Conservation (phyloP, 139 green algal species). For the Trebouxia sp. region DNA sequence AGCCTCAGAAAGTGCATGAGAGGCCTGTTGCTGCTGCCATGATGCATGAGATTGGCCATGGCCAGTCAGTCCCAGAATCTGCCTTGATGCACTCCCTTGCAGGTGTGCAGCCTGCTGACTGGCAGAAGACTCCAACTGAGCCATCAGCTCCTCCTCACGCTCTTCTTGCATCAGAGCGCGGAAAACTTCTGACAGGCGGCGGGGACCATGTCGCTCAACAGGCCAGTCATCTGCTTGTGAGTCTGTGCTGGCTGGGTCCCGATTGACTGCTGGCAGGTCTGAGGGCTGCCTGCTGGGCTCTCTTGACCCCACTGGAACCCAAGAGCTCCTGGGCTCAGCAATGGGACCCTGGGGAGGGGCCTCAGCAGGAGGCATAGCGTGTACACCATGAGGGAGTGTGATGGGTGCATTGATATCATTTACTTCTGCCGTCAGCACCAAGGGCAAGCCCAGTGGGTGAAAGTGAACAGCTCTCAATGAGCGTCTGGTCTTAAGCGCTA, state of each 20-base stretch:
- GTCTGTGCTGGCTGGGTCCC: neutral
- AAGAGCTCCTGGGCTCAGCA: neutral
- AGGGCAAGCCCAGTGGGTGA: constrained; percentile 73
- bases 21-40: neutral
- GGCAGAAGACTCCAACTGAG: neutral
- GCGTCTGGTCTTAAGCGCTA: constrained; percentile 71
- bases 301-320: neutral
- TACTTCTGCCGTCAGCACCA: constrained; percentile 89
- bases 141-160: constrained; percentile 7
- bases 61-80: constrained; percentile 3
- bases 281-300: neutral
- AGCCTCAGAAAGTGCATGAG: neutral
- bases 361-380: neutral
- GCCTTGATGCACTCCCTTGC: neutral
- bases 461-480: constrained; percentile 91
- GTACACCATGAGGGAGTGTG: neutral
- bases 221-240: neutral
- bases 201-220: neutral
- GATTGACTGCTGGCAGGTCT: neutral
- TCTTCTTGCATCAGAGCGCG: constrained; percentile 14
- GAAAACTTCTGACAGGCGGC: constrained; percentile 10
- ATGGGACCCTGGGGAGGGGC: neutral
- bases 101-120: neutral
- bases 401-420: neutral
- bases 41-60: too few relatives aligned